Conservation (phyloP, 192 early-diverging fungal species). For the Spinellus fusiger region DNA sequence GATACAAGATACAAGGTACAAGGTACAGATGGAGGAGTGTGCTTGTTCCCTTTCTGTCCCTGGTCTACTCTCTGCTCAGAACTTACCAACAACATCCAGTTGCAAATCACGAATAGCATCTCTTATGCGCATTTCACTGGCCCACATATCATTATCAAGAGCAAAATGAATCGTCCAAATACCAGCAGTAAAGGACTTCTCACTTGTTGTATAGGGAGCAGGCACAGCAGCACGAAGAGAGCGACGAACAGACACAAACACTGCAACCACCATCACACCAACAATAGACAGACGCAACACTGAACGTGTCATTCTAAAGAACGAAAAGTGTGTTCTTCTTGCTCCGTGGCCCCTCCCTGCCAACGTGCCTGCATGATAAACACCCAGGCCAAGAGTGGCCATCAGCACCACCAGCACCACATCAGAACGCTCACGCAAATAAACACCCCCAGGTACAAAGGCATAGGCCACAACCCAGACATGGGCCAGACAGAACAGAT, state of each 20-base stretch:
- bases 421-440: slow-evolving; percentile 70
- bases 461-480: slow-evolving; percentile 81
- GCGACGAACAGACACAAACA: slow-evolving; percentile 36
- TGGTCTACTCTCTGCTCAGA: no score
- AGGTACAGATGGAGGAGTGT: not conserved
- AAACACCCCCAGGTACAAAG: slow-evolving; percentile 74
- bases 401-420: slow-evolving; percentile 59
- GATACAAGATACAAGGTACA: no score
- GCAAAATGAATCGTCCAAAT: slow-evolving; percentile 89
- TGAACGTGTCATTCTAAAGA: slow-evolving; percentile 28
- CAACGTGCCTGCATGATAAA: slow-evolving; percentile 33
- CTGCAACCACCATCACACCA: slow-evolving; percentile 32
- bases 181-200: slow-evolving; percentile 64
- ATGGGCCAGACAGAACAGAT: slow-evolving; percentile 64
- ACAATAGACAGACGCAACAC: slow-evolving; percentile 35
- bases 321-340: slow-evolving; percentile 13
- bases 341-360: not conserved
- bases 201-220: slow-evolving; percentile 51
- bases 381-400: slow-evolving; percentile 50
- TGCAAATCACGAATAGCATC: slow-evolving; percentile 71
- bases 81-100: slow-evolving; percentile 75
- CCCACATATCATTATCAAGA: slow-evolving; percentile 83
- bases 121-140: slow-evolving; percentile 65
- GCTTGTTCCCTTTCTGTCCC: no score
- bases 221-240: slow-evolving; percentile 44